Conservation (phyloP, 2,329 filamentous ascomycete species). For the Beauveria australis region DNA sequence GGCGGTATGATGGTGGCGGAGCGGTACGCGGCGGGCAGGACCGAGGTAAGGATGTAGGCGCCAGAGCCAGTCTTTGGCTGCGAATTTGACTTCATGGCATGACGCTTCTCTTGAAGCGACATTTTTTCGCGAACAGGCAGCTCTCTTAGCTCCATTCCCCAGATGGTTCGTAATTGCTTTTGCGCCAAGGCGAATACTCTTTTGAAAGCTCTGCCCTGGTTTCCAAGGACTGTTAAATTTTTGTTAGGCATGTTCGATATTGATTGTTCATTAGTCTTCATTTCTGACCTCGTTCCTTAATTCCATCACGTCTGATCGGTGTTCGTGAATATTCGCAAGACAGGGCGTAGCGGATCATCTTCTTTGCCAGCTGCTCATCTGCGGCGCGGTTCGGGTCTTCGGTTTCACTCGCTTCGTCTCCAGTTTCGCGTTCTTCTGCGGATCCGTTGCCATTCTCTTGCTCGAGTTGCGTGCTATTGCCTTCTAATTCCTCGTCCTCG, state of each 20-base stretch:
- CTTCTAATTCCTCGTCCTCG: constrained; percentile 25
- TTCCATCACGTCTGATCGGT: constrained; percentile 52
- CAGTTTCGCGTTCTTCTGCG: constrained; percentile 28
- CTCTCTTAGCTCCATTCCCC: constrained; percentile 91
- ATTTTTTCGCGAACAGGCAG: constrained; percentile 74
- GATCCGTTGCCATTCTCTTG: constrained; percentile 21
- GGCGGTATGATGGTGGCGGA: constrained; percentile 60
- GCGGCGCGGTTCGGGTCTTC: constrained; percentile 27
- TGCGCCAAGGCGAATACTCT: constrained; percentile 72
- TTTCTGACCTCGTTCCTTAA: constrained; percentile 51
- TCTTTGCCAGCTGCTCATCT: constrained; percentile 51
- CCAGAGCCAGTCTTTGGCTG: constrained; percentile 52
- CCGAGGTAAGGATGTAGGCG: constrained; percentile 69
- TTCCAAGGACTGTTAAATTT: constrained; percentile 55
- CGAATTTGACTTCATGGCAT: constrained; percentile 50
- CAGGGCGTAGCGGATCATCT: constrained; percentile 59
- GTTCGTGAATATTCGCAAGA: constrained; percentile 57
- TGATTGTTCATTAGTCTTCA: constrained; percentile 4
- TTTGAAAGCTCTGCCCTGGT: constrained; percentile 63
- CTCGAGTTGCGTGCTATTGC: constrained; percentile 24
- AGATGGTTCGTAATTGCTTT: constrained; percentile 56
- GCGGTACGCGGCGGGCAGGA: constrained; percentile 61
- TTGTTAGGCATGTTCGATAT: not conserved
- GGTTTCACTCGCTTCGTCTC: constrained; percentile 29
- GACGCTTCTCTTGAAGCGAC: constrained; percentile 67